Conservation (phyloP, 306 rosid genomes). For the Comarum palustre region DNA sequence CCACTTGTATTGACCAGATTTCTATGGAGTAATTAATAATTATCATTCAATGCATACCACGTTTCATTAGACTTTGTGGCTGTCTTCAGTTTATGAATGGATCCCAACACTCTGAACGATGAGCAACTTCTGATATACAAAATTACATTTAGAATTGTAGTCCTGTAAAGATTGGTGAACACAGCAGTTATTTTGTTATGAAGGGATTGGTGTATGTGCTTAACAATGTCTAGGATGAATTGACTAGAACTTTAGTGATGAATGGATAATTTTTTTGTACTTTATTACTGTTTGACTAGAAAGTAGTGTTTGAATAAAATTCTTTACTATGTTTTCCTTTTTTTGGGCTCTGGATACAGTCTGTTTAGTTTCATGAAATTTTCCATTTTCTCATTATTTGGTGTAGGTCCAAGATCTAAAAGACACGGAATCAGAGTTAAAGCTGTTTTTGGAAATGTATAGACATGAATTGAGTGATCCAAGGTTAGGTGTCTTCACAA, state of each 20-base stretch:
- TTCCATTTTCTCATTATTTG: neutral
- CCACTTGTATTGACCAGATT: neutral
- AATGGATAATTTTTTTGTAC: neutral
- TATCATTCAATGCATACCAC: neutral
- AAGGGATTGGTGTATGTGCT: neutral
- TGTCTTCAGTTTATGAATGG: neutral
- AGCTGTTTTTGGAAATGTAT: constrained; percentile 75
- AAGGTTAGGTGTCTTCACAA: constrained; percentile 46
- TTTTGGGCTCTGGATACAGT: neutral
- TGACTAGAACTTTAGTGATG: neutral
- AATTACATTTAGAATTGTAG: neutral
- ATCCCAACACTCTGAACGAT: neutral
- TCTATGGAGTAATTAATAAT: neutral
- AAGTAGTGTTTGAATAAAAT: neutral
- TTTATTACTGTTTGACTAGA: neutral
- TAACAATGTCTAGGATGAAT: neutral
- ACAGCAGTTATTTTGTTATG: neutral
- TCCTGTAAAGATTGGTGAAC: neutral
- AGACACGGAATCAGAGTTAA: constrained; percentile 52
- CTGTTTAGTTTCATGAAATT: neutral
- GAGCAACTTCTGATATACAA: neutral
- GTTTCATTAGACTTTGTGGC: neutral
- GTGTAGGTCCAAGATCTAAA: constrained; percentile 67
- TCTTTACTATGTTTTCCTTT: neutral
- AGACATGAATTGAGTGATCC: constrained; percentile 81